Percentiles rank a stretch among this genome's conserved stretches.
phyloP scores from a whole-genome alignment of 2,329 filamentous ascomycete genomes.

The Mycosphaerella sp. region DNA sequence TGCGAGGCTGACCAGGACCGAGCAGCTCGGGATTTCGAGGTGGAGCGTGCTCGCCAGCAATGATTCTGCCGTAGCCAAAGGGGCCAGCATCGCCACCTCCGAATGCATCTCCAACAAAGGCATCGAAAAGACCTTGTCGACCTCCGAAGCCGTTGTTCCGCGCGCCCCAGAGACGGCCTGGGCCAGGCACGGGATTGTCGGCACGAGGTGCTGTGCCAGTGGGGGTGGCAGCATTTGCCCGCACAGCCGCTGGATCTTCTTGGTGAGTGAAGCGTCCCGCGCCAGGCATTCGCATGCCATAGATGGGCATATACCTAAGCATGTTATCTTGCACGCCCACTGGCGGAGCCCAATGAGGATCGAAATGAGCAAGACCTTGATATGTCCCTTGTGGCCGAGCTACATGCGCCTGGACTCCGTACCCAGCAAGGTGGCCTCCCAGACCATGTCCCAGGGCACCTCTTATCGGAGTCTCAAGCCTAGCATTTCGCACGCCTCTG shows the following conservation, averaged over 20 bases:
- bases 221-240: background rate
- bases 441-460: slow-evolving; percentile 4
- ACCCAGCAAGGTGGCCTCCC: slow-evolving; percentile 9
- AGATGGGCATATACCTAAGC: slow-evolving; percentile 6
- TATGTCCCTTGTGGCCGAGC: slow-evolving; percentile 8
- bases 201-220: background rate
- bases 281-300: background rate
- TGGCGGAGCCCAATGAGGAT: slow-evolving; percentile 6
- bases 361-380: slow-evolving; percentile 8
- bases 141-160: slow-evolving; percentile 10
- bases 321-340: background rate
- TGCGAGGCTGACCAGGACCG: slow-evolving; percentile 5
- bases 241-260: background rate
- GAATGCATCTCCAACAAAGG: slow-evolving; percentile 14
- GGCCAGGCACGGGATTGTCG: background rate
- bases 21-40: slow-evolving; percentile 8
- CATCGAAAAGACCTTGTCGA: slow-evolving; percentile 9
- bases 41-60: slow-evolving; percentile 1
- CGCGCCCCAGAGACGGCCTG: slow-evolving; percentile 6
- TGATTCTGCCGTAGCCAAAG: slow-evolving; percentile 5
- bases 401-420: slow-evolving; percentile 8
- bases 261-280: background rate
- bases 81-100: slow-evolving; percentile 12
- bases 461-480: background rate
- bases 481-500: too few species aligned